Evolutionary conservation across 805 yeast genomes (phyloP).

Genomic region (Lipomyces lipofer): DNA sequence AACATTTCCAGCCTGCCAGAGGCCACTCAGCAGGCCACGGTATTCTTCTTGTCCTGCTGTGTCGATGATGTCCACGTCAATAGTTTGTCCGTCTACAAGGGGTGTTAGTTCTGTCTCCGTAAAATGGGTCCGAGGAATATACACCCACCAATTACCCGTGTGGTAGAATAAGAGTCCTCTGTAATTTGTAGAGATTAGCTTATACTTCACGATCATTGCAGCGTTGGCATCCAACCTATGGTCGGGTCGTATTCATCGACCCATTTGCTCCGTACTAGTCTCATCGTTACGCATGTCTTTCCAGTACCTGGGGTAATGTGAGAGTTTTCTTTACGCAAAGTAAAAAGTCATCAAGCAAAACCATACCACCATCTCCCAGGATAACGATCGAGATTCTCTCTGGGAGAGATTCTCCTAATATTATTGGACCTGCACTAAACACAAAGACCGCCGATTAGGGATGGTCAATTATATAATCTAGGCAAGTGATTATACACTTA

Average conservation of each 20-base stretch:
- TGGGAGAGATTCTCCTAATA: constrained; percentile 5
- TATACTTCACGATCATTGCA: background rate
- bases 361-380: constrained; percentile 41
- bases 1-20: constrained; percentile 37
- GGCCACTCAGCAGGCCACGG: constrained; percentile 50
- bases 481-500: too few species aligned
- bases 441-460: too few species aligned
- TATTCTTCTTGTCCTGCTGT: constrained; percentile 83
- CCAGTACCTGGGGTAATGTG: constrained; percentile 35
- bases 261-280: constrained; percentile 40
- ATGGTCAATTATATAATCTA: too few species aligned
- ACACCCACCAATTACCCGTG: constrained; percentile 37
- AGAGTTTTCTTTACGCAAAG: background rate
- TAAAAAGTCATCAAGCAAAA: background rate
- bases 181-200: background rate
- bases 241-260: constrained; percentile 43
- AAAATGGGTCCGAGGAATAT: background rate
- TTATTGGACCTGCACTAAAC: too few species aligned
- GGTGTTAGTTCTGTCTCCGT: background rate
- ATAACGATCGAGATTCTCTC: constrained; percentile 36
- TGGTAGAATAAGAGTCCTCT: constrained; percentile 39
- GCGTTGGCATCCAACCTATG: constrained; percentile 30
- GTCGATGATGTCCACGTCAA: constrained; percentile 62
- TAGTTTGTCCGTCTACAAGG: constrained; percentile 47
- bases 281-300: constrained; percentile 36